phyloP scores from a whole-genome alignment of 345 rosid genomes.

The Conringia planisiliqua region DNA sequence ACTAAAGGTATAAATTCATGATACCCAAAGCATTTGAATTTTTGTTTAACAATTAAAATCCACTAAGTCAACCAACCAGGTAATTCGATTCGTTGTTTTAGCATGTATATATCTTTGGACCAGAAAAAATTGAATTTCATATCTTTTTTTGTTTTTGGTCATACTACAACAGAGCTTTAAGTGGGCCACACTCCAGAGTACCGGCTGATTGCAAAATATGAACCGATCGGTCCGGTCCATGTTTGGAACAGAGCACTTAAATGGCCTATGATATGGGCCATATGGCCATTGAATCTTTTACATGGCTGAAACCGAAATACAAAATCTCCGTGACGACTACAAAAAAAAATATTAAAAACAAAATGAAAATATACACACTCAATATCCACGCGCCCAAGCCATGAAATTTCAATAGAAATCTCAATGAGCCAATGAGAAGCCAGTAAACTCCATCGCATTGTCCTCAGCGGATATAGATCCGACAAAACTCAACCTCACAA shows the following conservation, averaged over 20 bases:
- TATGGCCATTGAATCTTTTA: slow-evolving; percentile 1
- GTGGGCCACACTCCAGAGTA: background rate
- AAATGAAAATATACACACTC: background rate
- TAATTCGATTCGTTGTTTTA: background rate
- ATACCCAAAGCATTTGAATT: too few species aligned
- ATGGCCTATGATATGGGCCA: background rate
- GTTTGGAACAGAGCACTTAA: background rate
- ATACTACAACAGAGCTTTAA: background rate
- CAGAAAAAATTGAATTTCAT: background rate
- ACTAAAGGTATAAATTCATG: background rate
- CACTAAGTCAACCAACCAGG: background rate
- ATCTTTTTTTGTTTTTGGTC: background rate
- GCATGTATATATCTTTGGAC: background rate
- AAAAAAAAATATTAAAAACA: background rate
- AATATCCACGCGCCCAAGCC: slow-evolving; percentile 19
- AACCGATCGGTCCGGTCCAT: background rate
- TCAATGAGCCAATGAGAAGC: slow-evolving; percentile 32
- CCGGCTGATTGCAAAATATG: background rate
- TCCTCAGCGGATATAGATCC: slow-evolving; percentile 23
- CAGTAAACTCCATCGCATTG: slow-evolving; percentile 29
- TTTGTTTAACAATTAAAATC: too few species aligned
- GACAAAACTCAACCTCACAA: slow-evolving; percentile 57
- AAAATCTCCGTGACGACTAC: background rate
- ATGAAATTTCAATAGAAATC: slow-evolving; percentile 29
- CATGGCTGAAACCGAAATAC: slow-evolving; percentile 24